phyloP scores from a whole-genome alignment of 345 rosid species.

The Mallotus nudiflorus region DNA sequence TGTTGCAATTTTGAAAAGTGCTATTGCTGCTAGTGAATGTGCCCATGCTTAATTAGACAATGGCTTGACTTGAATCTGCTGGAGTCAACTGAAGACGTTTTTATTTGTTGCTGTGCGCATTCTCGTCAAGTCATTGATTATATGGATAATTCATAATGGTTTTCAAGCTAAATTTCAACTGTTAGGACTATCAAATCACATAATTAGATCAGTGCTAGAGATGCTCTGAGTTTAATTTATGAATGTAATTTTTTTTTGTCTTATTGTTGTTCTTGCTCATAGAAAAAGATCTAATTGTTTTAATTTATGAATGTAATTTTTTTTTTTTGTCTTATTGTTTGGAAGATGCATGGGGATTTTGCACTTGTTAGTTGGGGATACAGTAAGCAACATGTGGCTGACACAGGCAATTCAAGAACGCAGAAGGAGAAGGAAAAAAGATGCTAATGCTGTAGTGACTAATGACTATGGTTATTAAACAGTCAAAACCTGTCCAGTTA shows the following conservation, averaged over 20 bases:
- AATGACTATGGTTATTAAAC: constrained; percentile 84
- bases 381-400: constrained; percentile 91
- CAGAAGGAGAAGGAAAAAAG: constrained; percentile 89
- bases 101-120: constrained; percentile 93
- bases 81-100: constrained; percentile 92
- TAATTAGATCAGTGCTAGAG: constrained; percentile 86
- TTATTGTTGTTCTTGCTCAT: neutral
- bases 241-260: constrained; percentile 65
- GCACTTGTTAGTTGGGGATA: constrained; percentile 94
- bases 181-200: constrained; percentile 76
- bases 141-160: constrained; percentile 76
- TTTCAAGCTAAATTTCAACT: constrained; percentile 47
- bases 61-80: constrained; percentile 90
- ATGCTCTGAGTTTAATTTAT: constrained; percentile 81
- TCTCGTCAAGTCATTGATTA: constrained; percentile 73
- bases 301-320: no score
- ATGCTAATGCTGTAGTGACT: constrained; percentile 86
- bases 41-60: constrained; percentile 85
- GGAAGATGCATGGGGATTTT: constrained; percentile 90
- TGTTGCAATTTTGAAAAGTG: constrained; percentile 44
- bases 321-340: constrained; percentile 18
- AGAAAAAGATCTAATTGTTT: neutral
- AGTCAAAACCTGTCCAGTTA: constrained; percentile 68
- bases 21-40: constrained; percentile 73
- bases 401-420: constrained; percentile 70